Conservation (phyloP, 352 stramenopile genomes). For the Globisporangium ultimum region DNA sequence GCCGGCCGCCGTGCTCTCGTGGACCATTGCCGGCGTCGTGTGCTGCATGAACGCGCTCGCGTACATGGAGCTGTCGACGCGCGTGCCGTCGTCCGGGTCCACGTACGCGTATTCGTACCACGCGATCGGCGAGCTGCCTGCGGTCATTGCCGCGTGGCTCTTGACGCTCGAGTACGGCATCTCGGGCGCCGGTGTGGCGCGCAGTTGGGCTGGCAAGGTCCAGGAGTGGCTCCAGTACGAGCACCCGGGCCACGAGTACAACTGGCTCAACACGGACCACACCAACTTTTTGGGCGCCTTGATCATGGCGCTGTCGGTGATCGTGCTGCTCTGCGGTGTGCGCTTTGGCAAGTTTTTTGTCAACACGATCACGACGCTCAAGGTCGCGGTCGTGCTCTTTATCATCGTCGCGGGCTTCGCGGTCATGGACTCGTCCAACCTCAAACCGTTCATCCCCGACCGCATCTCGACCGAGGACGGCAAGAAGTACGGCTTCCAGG, state of each 20-base stretch:
- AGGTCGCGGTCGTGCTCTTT: slow-evolving; percentile 86
- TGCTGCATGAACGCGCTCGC: slow-evolving; percentile 81
- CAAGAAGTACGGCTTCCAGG: slow-evolving; percentile 31
- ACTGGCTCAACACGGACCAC: slow-evolving; percentile 61
- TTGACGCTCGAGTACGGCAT: slow-evolving; percentile 93
- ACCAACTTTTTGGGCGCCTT: slow-evolving; percentile 60
- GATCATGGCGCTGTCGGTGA: slow-evolving; percentile 67
- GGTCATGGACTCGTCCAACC: slow-evolving; percentile 76
- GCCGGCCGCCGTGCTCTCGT: slow-evolving; percentile 78
- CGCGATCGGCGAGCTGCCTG: slow-evolving; percentile 90
- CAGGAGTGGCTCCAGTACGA: slow-evolving; percentile 56
- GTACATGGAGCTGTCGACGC: slow-evolving; percentile 88
- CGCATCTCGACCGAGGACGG: slow-evolving; percentile 1
- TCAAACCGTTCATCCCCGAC: slow-evolving; percentile 74
- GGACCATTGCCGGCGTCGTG: slow-evolving; percentile 75
- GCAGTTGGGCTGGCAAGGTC: slow-evolving; percentile 91
- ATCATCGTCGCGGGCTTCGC: slow-evolving; percentile 89
- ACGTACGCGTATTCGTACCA: slow-evolving; percentile 94
- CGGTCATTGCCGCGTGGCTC: slow-evolving; percentile 84
- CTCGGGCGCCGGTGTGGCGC: slow-evolving; percentile 86
- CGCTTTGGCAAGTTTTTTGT: slow-evolving; percentile 89
- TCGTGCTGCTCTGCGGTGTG: slow-evolving; percentile 77
- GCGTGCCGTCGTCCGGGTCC: slow-evolving; percentile 85
- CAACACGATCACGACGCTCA: slow-evolving; percentile 83
- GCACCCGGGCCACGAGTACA: slow-evolving; percentile 31